Percentiles rank a stretch among this genome's conserved stretches.
Evolutionary conservation across 2,329 filamentous ascomycete genomes (phyloP).

Genomic region (Thermothelomyces thermophilus): DNA sequence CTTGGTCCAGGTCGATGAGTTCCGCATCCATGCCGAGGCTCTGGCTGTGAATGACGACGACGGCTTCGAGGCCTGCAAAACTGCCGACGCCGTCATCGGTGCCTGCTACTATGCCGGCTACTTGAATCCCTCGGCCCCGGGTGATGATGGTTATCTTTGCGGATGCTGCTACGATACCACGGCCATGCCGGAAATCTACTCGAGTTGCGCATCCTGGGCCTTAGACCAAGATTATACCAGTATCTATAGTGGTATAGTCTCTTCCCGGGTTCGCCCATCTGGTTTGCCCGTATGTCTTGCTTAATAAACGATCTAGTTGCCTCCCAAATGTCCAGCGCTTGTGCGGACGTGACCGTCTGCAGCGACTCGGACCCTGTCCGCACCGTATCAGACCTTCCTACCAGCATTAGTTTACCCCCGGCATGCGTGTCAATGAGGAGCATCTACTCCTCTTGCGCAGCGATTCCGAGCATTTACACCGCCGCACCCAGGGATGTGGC

Average conservation of each 20-base stretch:
- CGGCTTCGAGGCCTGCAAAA: constrained; percentile 16
- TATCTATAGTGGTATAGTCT: not conserved
- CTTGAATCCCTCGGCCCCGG: constrained; percentile 11
- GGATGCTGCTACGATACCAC: constrained; percentile 22
- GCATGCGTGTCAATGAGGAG: constrained; percentile 23
- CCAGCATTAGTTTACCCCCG: constrained; percentile 9
- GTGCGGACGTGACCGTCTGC: not conserved
- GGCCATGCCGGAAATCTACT: constrained; percentile 18
- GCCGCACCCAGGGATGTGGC: constrained; percentile 13
- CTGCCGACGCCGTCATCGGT: constrained; percentile 12
- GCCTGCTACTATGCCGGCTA: constrained; percentile 17
- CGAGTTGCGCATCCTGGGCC: constrained; percentile 24
- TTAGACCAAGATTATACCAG: constrained; percentile 9
- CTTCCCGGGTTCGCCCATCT: too few relatives aligned
- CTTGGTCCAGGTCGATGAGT: constrained; percentile 12
- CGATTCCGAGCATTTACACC: constrained; percentile 8
- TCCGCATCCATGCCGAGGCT: not conserved
- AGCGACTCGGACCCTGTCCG: not conserved
- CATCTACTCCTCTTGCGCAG: constrained; percentile 21
- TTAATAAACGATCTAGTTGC: not conserved
- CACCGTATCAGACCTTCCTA: not conserved
- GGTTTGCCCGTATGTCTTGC: too few relatives aligned
- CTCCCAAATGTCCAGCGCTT: not conserved
- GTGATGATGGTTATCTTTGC: constrained; percentile 16
- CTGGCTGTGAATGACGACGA: constrained; percentile 10